A percentile compares a stretch with the other conserved stretches of the same genome.
Evolutionary conservation across 1,139 yeast genomes (phyloP).

Genomic region (Geotrichum macrosporum): DNA sequence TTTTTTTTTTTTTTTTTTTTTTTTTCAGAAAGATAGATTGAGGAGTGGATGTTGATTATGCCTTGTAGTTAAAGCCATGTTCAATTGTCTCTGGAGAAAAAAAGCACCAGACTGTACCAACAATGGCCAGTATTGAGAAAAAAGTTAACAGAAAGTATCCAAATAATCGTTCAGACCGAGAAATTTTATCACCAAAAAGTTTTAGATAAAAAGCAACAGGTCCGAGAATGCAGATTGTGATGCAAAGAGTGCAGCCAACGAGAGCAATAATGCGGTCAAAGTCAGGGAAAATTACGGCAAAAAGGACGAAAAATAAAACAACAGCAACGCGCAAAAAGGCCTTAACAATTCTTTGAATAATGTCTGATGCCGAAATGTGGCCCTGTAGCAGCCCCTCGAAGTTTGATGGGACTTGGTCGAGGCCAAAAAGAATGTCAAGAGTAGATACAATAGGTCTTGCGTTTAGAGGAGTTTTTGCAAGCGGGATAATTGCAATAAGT

Average conservation of each 20-base stretch:
- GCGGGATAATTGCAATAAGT: constrained; percentile 74
- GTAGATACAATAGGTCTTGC: constrained; percentile 84
- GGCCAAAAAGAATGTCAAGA: constrained; percentile 45
- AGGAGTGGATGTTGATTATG: too few relatives aligned
- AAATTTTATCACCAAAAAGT: constrained; percentile 49
- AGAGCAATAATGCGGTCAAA: constrained; percentile 83
- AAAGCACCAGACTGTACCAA: constrained; percentile 35
- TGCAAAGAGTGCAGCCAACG: constrained; percentile 77
- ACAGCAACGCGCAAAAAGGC: constrained; percentile 39
- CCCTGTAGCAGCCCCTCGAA: constrained; percentile 6
- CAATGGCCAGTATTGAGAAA: constrained; percentile 31
- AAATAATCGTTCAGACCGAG: constrained; percentile 38
- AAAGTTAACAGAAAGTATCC: constrained; percentile 46
- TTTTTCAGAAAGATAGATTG: background rate
- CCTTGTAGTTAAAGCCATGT: constrained; percentile 6
- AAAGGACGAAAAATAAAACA: constrained; percentile 43
- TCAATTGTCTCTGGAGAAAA: constrained; percentile 14
- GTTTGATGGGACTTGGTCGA: constrained; percentile 32
- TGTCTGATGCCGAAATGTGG: constrained; percentile 5
- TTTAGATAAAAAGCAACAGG: constrained; percentile 69
- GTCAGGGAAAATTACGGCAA: constrained; percentile 62
- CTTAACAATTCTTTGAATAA: constrained; percentile 19
- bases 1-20: too few relatives aligned
- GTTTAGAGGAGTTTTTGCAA: constrained; percentile 82
- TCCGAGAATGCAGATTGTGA: constrained; percentile 70